Evolutionary conservation across 2,329 filamentous ascomycete genomes (phyloP).

Genomic region (Verticillium isaacii): DNA sequence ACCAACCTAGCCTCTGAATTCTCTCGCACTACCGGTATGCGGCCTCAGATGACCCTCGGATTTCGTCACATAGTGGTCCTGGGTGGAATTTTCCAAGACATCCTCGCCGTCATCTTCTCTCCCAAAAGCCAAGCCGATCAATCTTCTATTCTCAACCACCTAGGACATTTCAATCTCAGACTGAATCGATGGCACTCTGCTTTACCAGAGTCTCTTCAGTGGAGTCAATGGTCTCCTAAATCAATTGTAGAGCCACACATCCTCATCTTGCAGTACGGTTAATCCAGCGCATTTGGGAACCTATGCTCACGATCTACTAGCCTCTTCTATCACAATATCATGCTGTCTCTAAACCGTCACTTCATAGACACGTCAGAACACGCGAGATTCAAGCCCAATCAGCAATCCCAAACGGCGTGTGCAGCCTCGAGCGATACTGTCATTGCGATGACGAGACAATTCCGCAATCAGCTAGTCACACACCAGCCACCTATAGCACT

Average conservation of each 20-base stretch:
- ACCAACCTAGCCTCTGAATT: not conserved
- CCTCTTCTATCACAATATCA: not conserved
- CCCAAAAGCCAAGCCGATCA: not conserved
- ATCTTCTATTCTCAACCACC: not conserved
- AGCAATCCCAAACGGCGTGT: not conserved
- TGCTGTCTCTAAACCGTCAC: not conserved
- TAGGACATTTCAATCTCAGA: not conserved
- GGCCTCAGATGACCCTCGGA: not conserved
- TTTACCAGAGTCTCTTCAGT: not conserved
- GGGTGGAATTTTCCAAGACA: not conserved
- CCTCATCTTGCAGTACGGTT: not conserved
- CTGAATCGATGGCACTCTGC: not conserved
- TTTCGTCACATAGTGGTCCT: not conserved
- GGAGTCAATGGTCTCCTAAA: not conserved
- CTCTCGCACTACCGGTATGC: not conserved
- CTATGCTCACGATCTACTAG: too few relatives aligned
- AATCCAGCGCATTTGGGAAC: too few relatives aligned
- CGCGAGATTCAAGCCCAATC: not conserved
- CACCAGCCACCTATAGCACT: not conserved
- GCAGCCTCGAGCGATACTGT: not conserved
- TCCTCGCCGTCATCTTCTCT: not conserved
- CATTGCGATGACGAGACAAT: not conserved
- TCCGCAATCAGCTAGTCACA: not conserved
- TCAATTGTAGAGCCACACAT: too few relatives aligned
- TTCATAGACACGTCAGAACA: not conserved